Percentiles rank a stretch among this genome's conserved stretches.
Evolutionary conservation across 140 eudicot species (phyloP).

Genomic region (Erigeron philadelphicus): DNA sequence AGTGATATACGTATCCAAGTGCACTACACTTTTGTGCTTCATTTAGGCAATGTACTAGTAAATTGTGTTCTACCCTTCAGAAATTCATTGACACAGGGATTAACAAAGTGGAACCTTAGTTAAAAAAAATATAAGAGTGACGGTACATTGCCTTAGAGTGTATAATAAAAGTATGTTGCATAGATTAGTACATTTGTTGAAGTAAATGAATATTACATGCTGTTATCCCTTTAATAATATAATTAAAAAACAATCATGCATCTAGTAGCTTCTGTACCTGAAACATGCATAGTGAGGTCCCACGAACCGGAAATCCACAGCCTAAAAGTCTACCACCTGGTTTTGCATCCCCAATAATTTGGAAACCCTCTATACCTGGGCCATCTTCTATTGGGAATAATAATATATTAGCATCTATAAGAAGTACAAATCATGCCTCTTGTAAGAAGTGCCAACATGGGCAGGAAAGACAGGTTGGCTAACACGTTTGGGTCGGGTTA

Average conservation of each 20-base stretch:
- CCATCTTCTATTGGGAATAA: conserved; percentile 48
- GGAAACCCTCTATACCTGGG: conserved; percentile 86
- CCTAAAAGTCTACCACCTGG: conserved; percentile 78
- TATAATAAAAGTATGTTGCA: neutral
- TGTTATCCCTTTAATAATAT: neutral
- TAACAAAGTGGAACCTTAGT: neutral
- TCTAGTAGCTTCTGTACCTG: conserved; percentile 46
- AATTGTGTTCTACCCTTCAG: neutral
- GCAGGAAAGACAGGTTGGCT: neutral
- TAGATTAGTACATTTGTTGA: neutral
- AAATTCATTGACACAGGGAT: neutral
- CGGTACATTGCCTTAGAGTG: neutral
- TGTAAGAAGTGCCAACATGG: conserved; percentile 11
- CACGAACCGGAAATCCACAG: conserved; percentile 84
- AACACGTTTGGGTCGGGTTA: neutral
- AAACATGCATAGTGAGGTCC: conserved; percentile 94
- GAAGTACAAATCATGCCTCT: neutral
- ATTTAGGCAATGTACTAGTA: neutral
- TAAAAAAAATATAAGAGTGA: neutral
- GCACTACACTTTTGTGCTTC: neutral
- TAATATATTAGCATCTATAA: neutral
- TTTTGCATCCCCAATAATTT: conserved; percentile 86
- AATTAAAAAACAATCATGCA: neutral
- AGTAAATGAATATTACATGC: neutral
- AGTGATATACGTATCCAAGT: neutral